Evolutionary conservation across 306 rosid genomes (phyloP), one percentile per base, ranked within the genome.

Genomic region (Cicer yamashitae): DNA sequence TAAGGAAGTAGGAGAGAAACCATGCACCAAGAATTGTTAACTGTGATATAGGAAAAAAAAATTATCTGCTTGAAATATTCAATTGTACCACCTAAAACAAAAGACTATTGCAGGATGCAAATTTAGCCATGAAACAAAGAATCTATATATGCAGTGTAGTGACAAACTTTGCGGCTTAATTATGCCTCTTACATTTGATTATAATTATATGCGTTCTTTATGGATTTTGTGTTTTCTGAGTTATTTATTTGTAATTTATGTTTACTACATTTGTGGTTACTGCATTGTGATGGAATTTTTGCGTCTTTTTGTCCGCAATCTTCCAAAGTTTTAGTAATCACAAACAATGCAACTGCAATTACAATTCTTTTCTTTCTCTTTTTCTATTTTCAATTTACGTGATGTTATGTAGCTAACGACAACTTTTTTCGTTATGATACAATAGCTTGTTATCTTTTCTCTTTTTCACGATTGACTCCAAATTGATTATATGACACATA

Each of bases 141-240:
- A 43, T 40, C 17, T 30, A 8, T 50, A 20, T 44, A 34, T 48
- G 61, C 10, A 14, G 57, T 10, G 14, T 38, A 37, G 41, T 39
- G 45, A 1, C 30, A 20, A 11, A 7, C 7, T 68, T 18, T 80
- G 40, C 37, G 22, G 10, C 67, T 8, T 48, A 48, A 47, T 71
- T 72, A 43, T 18, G 58, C 59, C 38, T 73, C 10, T 77, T 46
- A 75, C 20, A 12, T 78, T 78, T 72, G 50, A n/a, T 77, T 53
- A 34, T 67, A 6, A 66, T 82, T 82, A 71, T 61, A 43, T 70
- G 41, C 34, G 14, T 70, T 20, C 2, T 39, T 30, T 25, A 57
- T 58, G 52, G 58, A 50, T 54, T 40, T 64, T 47, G 11, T 47
- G 37, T 71, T 80, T 53, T 63, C 37, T 13, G 14, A 10, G 56